A percentile compares a stretch with the other conserved stretches of the same genome.
Conservation (phyloP, 1,139 yeast genomes). For the Wickerhamiella pararugosa region DNA sequence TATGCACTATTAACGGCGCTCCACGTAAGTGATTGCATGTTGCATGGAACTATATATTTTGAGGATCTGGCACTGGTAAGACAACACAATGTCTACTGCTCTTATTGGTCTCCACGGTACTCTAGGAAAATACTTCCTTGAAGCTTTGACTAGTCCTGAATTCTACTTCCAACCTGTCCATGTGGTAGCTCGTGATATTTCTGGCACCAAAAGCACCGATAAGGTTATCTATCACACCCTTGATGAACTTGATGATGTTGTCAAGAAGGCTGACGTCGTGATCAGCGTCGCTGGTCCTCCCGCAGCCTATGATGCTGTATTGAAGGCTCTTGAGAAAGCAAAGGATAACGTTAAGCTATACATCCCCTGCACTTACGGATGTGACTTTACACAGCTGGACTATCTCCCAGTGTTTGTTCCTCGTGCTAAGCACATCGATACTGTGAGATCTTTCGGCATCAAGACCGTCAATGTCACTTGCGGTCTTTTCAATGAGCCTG, state of each 20-base stretch:
- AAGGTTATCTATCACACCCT: not conserved
- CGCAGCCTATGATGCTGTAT: not conserved
- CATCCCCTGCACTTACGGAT: slow-evolving; percentile 4
- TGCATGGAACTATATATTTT: too few species aligned
- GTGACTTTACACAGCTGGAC: not conserved
- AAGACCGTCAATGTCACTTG: not conserved
- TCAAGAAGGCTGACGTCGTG: not conserved
- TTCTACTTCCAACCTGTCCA: not conserved
- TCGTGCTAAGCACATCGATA: not conserved
- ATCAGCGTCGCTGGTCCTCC: not conserved
- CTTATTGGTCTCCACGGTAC: not conserved
- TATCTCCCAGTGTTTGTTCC: not conserved
- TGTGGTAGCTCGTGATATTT: not conserved
- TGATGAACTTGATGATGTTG: slow-evolving; percentile 1
- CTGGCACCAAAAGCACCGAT: not conserved
- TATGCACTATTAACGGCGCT: too few species aligned
- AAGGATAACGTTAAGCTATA: slow-evolving; percentile 1
- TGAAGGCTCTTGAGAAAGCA: not conserved
- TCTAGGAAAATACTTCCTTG: not conserved
- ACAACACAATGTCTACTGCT: not conserved
- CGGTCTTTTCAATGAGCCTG: not conserved
- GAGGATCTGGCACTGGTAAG: too few species aligned
- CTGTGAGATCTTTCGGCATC: slow-evolving; percentile 4
- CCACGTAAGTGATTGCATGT: too few species aligned
- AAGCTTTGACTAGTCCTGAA: not conserved